phyloP scores from a whole-genome alignment of 2,329 filamentous ascomycete genomes.

The Exophiala phaeomuriformis region DNA sequence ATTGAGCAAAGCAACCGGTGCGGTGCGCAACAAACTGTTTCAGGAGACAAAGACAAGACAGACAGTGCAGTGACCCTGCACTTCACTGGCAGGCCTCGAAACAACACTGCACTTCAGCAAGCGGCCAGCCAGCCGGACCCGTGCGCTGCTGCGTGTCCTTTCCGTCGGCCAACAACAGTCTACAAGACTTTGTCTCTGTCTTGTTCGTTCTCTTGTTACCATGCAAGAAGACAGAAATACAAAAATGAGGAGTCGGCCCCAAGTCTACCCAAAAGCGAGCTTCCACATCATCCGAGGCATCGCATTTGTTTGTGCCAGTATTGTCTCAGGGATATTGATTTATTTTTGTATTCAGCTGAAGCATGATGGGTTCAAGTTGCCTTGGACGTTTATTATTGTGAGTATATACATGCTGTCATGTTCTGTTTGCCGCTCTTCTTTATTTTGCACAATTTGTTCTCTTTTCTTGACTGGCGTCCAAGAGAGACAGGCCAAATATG shows the following conservation, averaged over 20 bases:
- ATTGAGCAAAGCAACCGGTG: too few relatives aligned
- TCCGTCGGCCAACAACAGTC: background rate
- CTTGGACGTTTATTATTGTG: conserved; percentile 56
- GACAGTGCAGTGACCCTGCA: too few relatives aligned
- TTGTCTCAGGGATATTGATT: conserved; percentile 49
- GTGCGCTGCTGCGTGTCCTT: background rate
- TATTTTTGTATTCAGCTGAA: conserved; percentile 51
- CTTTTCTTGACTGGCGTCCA: background rate
- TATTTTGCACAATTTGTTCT: background rate
- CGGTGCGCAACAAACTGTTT: too few relatives aligned
- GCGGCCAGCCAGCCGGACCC: background rate
- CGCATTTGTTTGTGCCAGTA: conserved; percentile 45
- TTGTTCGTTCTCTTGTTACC: background rate
- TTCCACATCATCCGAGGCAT: conserved; percentile 37
- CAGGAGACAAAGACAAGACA: too few relatives aligned
- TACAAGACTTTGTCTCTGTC: background rate
- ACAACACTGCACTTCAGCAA: too few relatives aligned
- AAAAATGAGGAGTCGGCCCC: conserved; percentile 21
- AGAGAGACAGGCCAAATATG: too few relatives aligned
- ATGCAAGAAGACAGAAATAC: conserved; percentile 7
- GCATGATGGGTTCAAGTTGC: conserved; percentile 46
- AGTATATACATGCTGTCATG: conserved; percentile 21
- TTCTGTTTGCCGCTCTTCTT: background rate
- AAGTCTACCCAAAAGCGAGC: conserved; percentile 34
- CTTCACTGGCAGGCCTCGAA: too few relatives aligned